Base-by-base conservation (phyloP, 106 monocot species). In the Acorus calamus region DNA sequence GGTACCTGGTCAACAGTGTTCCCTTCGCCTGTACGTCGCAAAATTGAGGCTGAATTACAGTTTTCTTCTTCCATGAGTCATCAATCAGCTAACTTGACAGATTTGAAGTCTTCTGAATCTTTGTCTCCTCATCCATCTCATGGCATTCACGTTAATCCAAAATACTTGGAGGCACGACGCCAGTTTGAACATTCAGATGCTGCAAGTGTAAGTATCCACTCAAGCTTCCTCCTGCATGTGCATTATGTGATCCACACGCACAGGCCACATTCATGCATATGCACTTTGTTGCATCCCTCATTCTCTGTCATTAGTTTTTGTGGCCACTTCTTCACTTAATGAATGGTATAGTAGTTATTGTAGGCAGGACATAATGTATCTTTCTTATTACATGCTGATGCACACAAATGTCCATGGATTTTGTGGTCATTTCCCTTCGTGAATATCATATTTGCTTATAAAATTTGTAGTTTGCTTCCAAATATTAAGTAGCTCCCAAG, bases 71-170 rank as follows among this genome's bases (percentile, higher is more conserved):
- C 68, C 56, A 76, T 70, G 49, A 84, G 48, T 48, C 67, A 69
- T 46, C 71, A 78, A 9, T 55, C 80, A 68, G 11, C 68, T 59
- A 44, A 56, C 28, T 55, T 62, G 8, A 14, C 14, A 46, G 68
- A 71, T 60, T 46, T 61, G 44, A 77, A 71, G 65, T 74, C 42
- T 13, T 84, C 86, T 51, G 83, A 86, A 66, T 84, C 83, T 8
- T 47, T 67, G 55, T 91, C 89, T 58, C 83, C 92, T 46, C 68
- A 69, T 51, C 83, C 74, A 61, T 77, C 85, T 61, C 85, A 81
- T 79, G 86, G 81, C 46, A 94, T 94, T 72, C 90, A 94, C 75
- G 75, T 94, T 53, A 89, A 94, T 71, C 90, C 94, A 49, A 94
- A 90, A 61, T 94, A 94, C 75, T 60, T 90, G 69, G 94, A 90